These are phyloP conservation scores for Colletotrichum liaoningense DNA, from an alignment of 2,329 filamentous ascomycete genomes.

Conservation along the genomic window DNA sequence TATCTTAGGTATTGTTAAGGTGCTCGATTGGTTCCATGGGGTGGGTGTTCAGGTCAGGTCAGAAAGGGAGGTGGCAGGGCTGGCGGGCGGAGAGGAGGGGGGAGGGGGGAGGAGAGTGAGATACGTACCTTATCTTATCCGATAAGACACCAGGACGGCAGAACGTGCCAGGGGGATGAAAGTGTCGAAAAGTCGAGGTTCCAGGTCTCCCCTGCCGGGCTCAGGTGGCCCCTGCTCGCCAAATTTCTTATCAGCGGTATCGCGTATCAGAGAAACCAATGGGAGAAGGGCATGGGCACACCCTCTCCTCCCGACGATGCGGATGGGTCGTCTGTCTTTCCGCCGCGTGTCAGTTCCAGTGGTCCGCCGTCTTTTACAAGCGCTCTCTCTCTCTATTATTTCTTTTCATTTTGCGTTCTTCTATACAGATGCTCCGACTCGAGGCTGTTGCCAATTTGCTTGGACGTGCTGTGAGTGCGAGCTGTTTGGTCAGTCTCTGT, in stretches of 20 bases:
- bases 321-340: conserved; percentile 12
- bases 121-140: conserved; percentile 4
- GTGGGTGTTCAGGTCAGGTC: neutral
- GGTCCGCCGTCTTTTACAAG: neutral
- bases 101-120: neutral
- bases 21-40: no score
- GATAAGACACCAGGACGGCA: neutral
- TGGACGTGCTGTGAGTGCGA: neutral
- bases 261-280: conserved; percentile 16
- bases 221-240: conserved; percentile 8
- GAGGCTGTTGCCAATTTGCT: neutral
- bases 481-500: neutral
- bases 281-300: conserved; percentile 9
- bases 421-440: conserved; percentile 2
- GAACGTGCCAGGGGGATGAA: no score
- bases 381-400: neutral
- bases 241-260: conserved; percentile 26
- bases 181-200: conserved; percentile 3
- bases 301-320: conserved; percentile 2
- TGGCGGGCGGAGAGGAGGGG: neutral
- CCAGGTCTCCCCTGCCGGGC: conserved; percentile 11
- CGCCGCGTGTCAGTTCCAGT: neutral
- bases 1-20: no score
- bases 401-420: neutral
- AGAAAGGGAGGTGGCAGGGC: conserved; percentile 22